Evolutionary conservation across 1,284 basidiomycete species (phyloP).

Genomic region (Mycena sp.): DNA sequence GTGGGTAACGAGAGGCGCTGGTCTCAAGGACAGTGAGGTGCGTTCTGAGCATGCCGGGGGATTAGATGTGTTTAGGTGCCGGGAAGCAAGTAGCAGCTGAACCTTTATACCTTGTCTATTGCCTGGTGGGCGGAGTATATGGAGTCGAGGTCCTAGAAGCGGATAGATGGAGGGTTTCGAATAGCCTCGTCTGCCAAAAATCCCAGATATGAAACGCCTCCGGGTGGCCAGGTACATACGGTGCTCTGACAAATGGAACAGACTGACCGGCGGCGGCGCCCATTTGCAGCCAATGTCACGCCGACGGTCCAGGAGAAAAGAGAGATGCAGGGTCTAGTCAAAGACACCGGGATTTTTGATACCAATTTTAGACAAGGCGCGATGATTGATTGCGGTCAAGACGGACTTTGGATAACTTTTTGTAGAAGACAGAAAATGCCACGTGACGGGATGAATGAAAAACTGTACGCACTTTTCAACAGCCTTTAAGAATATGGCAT

Average conservation of each 20-base stretch:
- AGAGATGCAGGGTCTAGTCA: slow-evolving; percentile 10
- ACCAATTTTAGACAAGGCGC: slow-evolving; percentile 21
- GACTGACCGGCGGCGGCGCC: slow-evolving; percentile 31
- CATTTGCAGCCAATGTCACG: slow-evolving; percentile 26
- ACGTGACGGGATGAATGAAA: slow-evolving; percentile 10
- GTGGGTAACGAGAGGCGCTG: slow-evolving; percentile 48
- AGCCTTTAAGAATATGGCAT: background rate
- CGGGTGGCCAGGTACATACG: slow-evolving; percentile 39
- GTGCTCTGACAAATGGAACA: slow-evolving; percentile 37
- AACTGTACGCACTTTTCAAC: background rate
- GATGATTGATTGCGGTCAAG: slow-evolving; percentile 24
- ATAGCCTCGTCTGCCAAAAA: slow-evolving; percentile 48
- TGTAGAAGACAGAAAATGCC: slow-evolving; percentile 11
- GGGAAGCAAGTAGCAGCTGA: slow-evolving; percentile 30
- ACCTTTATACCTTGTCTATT: slow-evolving; percentile 37
- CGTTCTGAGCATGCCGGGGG: slow-evolving; percentile 50
- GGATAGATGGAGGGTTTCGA: slow-evolving; percentile 45
- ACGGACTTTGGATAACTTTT: slow-evolving; percentile 29
- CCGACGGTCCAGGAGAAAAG: slow-evolving; percentile 26
- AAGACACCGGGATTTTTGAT: slow-evolving; percentile 10
- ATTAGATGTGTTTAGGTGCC: slow-evolving; percentile 34
- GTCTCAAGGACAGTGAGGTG: slow-evolving; percentile 56
- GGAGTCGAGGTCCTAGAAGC: slow-evolving; percentile 39
- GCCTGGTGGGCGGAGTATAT: slow-evolving; percentile 26
- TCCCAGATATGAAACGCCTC: slow-evolving; percentile 43